These are phyloP conservation scores for Aspergillus ibericus DNA, from an alignment of 2,329 filamentous ascomycete genomes.

Conservation along the genomic window DNA sequence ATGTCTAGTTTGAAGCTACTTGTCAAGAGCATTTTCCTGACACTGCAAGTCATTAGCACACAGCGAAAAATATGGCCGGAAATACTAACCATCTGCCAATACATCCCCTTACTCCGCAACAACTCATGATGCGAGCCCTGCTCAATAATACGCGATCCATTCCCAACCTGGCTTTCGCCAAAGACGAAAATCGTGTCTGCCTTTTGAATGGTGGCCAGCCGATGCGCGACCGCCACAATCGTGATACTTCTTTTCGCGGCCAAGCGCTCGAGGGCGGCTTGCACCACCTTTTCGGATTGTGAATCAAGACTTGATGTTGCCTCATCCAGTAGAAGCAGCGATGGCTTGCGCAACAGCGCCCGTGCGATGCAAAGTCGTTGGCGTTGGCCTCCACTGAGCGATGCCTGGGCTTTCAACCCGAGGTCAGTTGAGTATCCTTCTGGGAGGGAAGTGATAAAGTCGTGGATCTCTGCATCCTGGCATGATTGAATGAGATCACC, in stretches of 20 bases:
- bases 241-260: slow-evolving; percentile 60
- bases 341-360: slow-evolving; percentile 54
- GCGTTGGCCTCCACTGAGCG: slow-evolving; percentile 57
- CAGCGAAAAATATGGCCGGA: not conserved
- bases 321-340: slow-evolving; percentile 59
- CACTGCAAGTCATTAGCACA: not conserved
- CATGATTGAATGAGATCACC: slow-evolving; percentile 37
- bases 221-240: slow-evolving; percentile 75
- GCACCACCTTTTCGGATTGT: slow-evolving; percentile 66
- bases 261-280: slow-evolving; percentile 64
- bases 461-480: slow-evolving; percentile 35
- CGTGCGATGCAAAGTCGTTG: slow-evolving; percentile 58
- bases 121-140: slow-evolving; percentile 60
- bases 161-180: slow-evolving; percentile 53
- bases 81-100: not conserved
- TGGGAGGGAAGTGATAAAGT: slow-evolving; percentile 40
- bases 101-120: slow-evolving; percentile 34
- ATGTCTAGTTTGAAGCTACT: not conserved
- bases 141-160: slow-evolving; percentile 54
- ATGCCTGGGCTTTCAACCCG: slow-evolving; percentile 49
- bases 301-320: slow-evolving; percentile 64
- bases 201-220: slow-evolving; percentile 74
- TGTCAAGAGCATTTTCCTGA: not conserved
- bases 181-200: slow-evolving; percentile 78
- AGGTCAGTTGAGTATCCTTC: slow-evolving; percentile 49